Conservation (phyloP, 306 rosid species). For the Arachis hypogaea region DNA sequence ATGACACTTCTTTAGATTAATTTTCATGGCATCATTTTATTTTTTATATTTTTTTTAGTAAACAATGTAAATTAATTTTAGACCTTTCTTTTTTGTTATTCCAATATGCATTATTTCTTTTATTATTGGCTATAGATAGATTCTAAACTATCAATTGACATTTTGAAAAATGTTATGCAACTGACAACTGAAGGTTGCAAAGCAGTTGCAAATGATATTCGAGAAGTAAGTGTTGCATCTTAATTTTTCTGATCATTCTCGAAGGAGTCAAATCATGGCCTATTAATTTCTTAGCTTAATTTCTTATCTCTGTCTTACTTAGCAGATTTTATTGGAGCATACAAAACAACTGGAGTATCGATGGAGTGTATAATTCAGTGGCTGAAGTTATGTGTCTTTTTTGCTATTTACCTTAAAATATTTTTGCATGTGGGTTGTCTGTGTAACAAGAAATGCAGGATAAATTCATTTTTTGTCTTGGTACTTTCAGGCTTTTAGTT, state of each 20-base stretch:
- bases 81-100: background rate
- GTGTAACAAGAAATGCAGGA: constrained; percentile 1
- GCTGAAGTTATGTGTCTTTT: constrained; percentile 22
- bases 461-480: too few relatives aligned
- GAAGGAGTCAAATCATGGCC: too few relatives aligned
- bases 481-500: too few relatives aligned
- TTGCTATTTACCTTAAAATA: background rate
- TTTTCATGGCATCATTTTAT: background rate
- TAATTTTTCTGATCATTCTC: too few relatives aligned
- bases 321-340: constrained; percentile 72
- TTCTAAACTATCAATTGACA: constrained; percentile 66
- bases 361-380: constrained; percentile 53
- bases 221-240: too few relatives aligned
- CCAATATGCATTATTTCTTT: background rate
- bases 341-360: constrained; percentile 76
- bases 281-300: too few relatives aligned
- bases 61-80: too few relatives aligned
- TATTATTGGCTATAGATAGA: constrained; percentile 64
- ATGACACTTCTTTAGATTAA: constrained; percentile 86
- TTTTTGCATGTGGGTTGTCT: background rate
- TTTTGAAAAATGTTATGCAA: too few relatives aligned
- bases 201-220: too few relatives aligned
- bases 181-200: too few relatives aligned
- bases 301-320: background rate
- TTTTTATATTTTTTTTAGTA: too few relatives aligned